Evolutionary conservation across 495 filamentous ascomycete species (phyloP).

Genomic region (Talaromyces borbonicus): DNA sequence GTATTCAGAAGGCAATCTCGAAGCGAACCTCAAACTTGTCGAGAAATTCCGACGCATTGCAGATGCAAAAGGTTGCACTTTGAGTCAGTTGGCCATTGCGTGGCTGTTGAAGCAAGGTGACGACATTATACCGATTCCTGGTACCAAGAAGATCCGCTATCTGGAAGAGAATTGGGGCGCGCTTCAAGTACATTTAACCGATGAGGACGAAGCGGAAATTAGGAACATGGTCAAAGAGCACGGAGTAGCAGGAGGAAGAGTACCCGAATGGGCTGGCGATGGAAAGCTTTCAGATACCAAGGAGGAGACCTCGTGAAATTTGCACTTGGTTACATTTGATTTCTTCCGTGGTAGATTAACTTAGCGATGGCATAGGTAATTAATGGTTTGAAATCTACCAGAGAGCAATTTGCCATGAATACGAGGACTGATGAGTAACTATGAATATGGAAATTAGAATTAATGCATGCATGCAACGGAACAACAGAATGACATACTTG

Average conservation of each 20-base stretch:
- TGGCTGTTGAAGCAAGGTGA: conserved; percentile 45
- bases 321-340: too few species aligned
- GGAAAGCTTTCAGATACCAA: neutral
- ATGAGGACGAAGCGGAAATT: conserved; percentile 40
- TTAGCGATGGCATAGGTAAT: too few species aligned
- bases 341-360: too few species aligned
- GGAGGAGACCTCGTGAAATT: too few species aligned
- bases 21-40: conserved; percentile 36
- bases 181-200: conserved; percentile 32
- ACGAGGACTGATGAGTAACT: too few species aligned
- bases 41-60: conserved; percentile 30
- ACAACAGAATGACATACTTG: too few species aligned
- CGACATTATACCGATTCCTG: conserved; percentile 48
- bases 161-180: conserved; percentile 49
- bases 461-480: too few species aligned
- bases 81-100: conserved; percentile 37
- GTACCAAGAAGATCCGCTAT: conserved; percentile 43
- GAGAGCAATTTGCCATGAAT: too few species aligned
- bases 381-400: too few species aligned
- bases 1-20: conserved; percentile 11
- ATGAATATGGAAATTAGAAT: too few species aligned
- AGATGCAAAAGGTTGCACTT: conserved; percentile 33
- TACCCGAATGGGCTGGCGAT: neutral
- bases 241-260: neutral
- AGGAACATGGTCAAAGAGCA: neutral